Conservation (phyloP, 2,329 filamentous ascomycete species). For the Colletotrichum sp. region DNA sequence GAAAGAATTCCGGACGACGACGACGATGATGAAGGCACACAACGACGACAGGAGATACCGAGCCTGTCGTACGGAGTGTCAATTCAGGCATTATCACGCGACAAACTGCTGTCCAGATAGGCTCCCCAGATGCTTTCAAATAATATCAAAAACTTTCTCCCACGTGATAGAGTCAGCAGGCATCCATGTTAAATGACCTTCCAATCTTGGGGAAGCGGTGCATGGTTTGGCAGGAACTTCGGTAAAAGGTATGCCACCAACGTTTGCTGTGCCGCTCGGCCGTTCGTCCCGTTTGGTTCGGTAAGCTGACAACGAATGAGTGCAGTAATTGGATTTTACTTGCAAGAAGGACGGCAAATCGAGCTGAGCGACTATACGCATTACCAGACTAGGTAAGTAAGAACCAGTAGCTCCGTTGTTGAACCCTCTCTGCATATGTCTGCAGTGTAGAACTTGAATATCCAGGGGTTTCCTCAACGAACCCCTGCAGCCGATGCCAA, state of each 20-base stretch:
- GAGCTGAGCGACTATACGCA: neutral
- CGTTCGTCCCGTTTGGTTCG: neutral
- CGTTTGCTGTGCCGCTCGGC: neutral
- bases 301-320: neutral
- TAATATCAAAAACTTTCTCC: neutral
- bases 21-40: neutral
- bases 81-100: neutral
- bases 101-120: neutral
- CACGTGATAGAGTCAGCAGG: neutral
- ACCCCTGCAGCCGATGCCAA: neutral
- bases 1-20: neutral
- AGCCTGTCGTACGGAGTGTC: neutral
- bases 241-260: neutral
- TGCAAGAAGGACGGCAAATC: neutral
- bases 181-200: neutral
- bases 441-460: too few relatives aligned
- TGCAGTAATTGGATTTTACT: neutral
- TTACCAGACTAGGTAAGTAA: neutral
- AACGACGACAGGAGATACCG: neutral
- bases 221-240: neutral
- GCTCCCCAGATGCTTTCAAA: neutral
- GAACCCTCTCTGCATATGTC: neutral
- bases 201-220: neutral
- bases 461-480: neutral
- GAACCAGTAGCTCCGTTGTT: neutral